These are phyloP conservation scores for Cryptococcus neoformans DNA, from an alignment of 1,284 basidiomycete species.

Conservation along the genomic window DNA sequence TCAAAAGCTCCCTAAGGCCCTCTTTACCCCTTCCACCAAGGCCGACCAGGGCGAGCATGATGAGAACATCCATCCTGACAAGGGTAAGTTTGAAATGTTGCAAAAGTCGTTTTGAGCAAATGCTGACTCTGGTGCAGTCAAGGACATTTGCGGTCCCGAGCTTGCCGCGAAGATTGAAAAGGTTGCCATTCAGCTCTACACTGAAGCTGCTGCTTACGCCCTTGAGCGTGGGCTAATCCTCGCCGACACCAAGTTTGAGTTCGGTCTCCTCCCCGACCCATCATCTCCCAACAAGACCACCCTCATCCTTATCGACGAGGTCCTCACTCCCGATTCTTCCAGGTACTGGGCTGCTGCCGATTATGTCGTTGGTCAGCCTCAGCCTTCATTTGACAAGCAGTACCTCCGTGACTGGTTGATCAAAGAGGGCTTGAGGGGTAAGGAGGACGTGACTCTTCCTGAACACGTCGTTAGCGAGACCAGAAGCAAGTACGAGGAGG, in stretches of 20 bases:
- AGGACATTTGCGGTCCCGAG: constrained; percentile 50
- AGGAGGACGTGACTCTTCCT: constrained; percentile 72
- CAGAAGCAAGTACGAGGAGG: constrained; percentile 71
- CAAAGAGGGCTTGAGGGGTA: constrained; percentile 64
- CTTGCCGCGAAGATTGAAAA: constrained; percentile 46
- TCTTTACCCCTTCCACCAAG: constrained; percentile 98
- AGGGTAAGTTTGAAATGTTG: constrained; percentile 56
- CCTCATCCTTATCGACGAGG: constrained; percentile 91
- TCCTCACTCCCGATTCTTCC: constrained; percentile 94
- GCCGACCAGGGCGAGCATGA: constrained; percentile 93
- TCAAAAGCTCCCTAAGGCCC: constrained; percentile 71
- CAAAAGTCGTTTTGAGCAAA: neutral
- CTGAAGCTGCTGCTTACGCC: constrained; percentile 73
- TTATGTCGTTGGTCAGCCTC: constrained; percentile 71
- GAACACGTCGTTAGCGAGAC: constrained; percentile 75
- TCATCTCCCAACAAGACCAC: constrained; percentile 46
- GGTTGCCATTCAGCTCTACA: constrained; percentile 49
- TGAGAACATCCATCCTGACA: constrained; percentile 93
- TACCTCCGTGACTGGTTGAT: constrained; percentile 89
- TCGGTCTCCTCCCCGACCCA: constrained; percentile 59
- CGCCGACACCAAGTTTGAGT: constrained; percentile 93
- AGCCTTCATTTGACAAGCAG: constrained; percentile 96
- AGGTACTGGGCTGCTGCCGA: constrained; percentile 85
- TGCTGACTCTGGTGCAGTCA: constrained; percentile 29
- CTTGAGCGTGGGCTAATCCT: constrained; percentile 82